These are phyloP conservation scores for Clonostachys rosea DNA, from an alignment of 2,329 filamentous ascomycete species.

Conservation along the genomic window DNA sequence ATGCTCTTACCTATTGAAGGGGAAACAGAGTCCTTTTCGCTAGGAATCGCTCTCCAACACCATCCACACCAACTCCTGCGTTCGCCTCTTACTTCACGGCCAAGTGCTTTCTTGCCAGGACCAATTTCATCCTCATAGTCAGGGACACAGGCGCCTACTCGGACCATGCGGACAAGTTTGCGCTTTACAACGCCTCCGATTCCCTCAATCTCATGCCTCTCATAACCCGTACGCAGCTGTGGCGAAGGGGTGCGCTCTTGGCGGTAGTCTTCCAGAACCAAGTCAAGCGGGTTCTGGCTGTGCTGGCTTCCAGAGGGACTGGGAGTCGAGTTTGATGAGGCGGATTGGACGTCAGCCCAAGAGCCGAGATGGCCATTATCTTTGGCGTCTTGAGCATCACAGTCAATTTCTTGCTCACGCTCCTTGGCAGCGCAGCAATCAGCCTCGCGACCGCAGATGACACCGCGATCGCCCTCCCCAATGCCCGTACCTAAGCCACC, in stretches of 20 bases:
- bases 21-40: slow-evolving; percentile 32
- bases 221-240: slow-evolving; percentile 67
- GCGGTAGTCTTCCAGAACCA: slow-evolving; percentile 20
- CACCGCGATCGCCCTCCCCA: slow-evolving; percentile 81
- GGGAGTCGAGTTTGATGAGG: slow-evolving; percentile 4
- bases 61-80: slow-evolving; percentile 87
- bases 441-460: slow-evolving; percentile 78
- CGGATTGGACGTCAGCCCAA: not conserved
- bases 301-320: slow-evolving; percentile 2
- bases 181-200: slow-evolving; percentile 85
- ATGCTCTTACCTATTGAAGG: no score
- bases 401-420: slow-evolving; percentile 81
- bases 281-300: slow-evolving; percentile 10
- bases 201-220: slow-evolving; percentile 84
- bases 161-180: slow-evolving; percentile 78
- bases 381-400: slow-evolving; percentile 70
- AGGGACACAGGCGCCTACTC: slow-evolving; percentile 78
- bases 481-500: slow-evolving; percentile 81
- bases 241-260: slow-evolving; percentile 37
- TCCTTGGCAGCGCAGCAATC: slow-evolving; percentile 72
- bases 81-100: slow-evolving; percentile 62
- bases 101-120: slow-evolving; percentile 56
- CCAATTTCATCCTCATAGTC: slow-evolving; percentile 78
- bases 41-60: slow-evolving; percentile 74
- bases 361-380: slow-evolving; percentile 19